A percentile compares a stretch with the other conserved stretches of the same genome.
These are phyloP conservation scores for Dactylellina sp. DNA, from an alignment of 2,329 filamentous ascomycete genomes.

Conservation along the genomic window DNA sequence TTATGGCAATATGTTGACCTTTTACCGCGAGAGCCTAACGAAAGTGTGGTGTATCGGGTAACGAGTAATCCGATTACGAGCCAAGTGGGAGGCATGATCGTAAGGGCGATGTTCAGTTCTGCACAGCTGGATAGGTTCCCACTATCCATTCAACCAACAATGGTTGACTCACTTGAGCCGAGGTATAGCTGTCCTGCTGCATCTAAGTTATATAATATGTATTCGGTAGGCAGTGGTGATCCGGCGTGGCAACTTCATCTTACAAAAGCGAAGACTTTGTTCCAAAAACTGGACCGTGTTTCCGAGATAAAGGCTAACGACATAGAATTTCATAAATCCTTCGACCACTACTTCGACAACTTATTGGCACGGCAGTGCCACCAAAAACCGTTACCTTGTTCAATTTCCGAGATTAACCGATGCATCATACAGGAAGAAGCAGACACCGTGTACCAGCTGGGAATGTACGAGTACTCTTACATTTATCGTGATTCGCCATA, in stretches of 20 bases:
- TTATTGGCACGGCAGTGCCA: slow-evolving; percentile 83
- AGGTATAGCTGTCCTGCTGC: slow-evolving; percentile 74
- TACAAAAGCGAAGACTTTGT: slow-evolving; percentile 69
- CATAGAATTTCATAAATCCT: slow-evolving; percentile 75
- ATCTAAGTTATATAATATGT: slow-evolving; percentile 62
- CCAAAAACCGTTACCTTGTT: slow-evolving; percentile 77
- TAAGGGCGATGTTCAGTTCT: slow-evolving; percentile 75
- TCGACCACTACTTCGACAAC: slow-evolving; percentile 89
- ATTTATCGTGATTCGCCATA: slow-evolving; percentile 76
- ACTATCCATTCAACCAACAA: slow-evolving; percentile 68
- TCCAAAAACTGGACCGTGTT: slow-evolving; percentile 73
- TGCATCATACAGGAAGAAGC: slow-evolving; percentile 75
- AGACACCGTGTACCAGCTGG: slow-evolving; percentile 78
- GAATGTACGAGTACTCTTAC: slow-evolving; percentile 83
- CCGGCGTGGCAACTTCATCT: slow-evolving; percentile 75
- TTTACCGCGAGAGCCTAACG: slow-evolving; percentile 69
- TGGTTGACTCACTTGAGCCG: slow-evolving; percentile 79
- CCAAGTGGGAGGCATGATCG: slow-evolving; percentile 80
- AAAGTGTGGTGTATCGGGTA: slow-evolving; percentile 74
- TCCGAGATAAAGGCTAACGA: slow-evolving; percentile 73
- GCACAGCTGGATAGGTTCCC: slow-evolving; percentile 63
- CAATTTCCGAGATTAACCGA: slow-evolving; percentile 65
- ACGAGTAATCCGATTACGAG: slow-evolving; percentile 86
- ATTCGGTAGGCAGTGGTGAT: slow-evolving; percentile 66
- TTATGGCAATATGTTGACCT: slow-evolving; percentile 78